A percentile compares a stretch with the other conserved stretches of the same genome.
phyloP scores from a whole-genome alignment of 2,329 filamentous ascomycete species.

The Leptographium wingfieldii region DNA sequence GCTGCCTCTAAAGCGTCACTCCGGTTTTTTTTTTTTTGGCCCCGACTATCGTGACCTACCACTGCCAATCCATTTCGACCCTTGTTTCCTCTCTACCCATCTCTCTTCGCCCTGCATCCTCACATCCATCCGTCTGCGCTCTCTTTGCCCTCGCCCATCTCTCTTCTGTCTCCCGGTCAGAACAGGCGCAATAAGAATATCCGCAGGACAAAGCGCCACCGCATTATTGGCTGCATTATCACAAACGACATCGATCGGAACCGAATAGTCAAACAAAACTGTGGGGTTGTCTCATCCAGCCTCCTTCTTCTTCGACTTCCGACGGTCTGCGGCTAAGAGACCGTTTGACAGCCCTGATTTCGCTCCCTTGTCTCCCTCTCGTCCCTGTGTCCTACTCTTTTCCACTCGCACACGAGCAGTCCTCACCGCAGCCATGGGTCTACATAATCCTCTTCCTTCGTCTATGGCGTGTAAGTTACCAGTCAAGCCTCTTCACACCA shows the following conservation, averaged over 20 bases:
- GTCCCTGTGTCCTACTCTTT: not conserved
- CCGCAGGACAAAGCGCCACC: not conserved
- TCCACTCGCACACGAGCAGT: not conserved
- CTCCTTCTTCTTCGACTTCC: not conserved
- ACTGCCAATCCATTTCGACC: not conserved
- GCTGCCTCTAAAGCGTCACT: too few relatives aligned
- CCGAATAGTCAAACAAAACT: not conserved
- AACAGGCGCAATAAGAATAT: not conserved
- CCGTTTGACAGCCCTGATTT: not conserved
- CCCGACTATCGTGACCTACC: not conserved
- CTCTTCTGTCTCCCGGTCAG: not conserved
- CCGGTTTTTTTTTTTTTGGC: not conserved
- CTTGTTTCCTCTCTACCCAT: not conserved
- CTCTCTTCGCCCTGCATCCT: not conserved
- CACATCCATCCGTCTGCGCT: not conserved
- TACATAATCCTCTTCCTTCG: conserved; percentile 55
- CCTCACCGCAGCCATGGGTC: conserved; percentile 33
- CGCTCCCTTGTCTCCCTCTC: not conserved
- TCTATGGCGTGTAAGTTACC: conserved; percentile 52
- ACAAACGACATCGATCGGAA: not conserved
- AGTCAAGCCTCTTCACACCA: not conserved
- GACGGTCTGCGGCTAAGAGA: not conserved
- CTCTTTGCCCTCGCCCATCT: not conserved
- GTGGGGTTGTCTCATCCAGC: not conserved
- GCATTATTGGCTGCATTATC: not conserved